Base-by-base conservation (phyloP, 257 asterid genomes). In the Salvia hispanica region DNA sequence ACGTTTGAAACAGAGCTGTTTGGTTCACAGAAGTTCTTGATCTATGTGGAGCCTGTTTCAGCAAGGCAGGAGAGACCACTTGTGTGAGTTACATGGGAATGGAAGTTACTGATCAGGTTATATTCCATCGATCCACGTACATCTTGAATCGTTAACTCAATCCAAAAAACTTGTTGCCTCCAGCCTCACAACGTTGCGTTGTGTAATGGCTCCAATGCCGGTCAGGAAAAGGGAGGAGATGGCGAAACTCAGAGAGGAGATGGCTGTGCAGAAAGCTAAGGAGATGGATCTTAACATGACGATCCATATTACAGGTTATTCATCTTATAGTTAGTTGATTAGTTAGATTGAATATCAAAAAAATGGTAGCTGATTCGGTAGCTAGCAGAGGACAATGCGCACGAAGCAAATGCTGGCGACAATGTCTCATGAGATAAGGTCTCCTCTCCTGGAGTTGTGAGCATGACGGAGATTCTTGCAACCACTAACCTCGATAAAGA, bases 371-470 rank as follows among this genome's bases (percentile, higher is more conserved):
- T 67, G 50, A 58, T 61, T 67, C 12, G 21, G 33, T 39, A 43
- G 36, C 31, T n/a, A n/a, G 69, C 88, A 86, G 96, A 91, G 97
- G 96, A 91, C 95, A 2, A 91, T 91, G 96, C 78, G 97, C 42
- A 96, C 96, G 31, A 91, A 91, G 53, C 96, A 91, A 80, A 91
- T 91, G 97, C 85, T 91, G 39, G 97, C 97, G 44, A 91, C 97
- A 13, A n/a, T n/a, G n/a, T n/a, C n/a, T n/a, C n/a, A n/a, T n/a
- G n/a, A n/a, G n/a, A n/a, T n/a, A n/a, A n/a, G 97, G 66, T 91
- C 97, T 63, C 97, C 97, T 43, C 71, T 91, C 36, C 97, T 4
- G 97, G 97, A 67, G 97, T 91, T 7, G 93, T 91, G 46, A 81
- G 97, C 93, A 88, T 91, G 88, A 87, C 96, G 0, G 95, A 91